phyloP scores from a whole-genome alignment of 129 eudicot genomes.

The Pseudognaphalium luteoalbum region DNA sequence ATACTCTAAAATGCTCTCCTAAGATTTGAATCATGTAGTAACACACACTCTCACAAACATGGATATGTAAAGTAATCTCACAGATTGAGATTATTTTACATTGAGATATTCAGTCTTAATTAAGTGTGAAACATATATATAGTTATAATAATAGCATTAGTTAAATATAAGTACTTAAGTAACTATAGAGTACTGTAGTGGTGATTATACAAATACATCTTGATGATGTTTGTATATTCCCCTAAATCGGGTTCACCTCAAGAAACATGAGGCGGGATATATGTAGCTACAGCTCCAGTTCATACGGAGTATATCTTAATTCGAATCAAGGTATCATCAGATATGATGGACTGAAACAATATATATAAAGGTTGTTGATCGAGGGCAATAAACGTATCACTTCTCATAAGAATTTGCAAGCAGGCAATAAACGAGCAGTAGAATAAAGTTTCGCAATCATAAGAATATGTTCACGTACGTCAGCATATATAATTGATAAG shows the following conservation, averaged over 20 bases:
- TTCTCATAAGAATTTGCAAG: neutral
- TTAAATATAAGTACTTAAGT: no score
- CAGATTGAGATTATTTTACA: no score
- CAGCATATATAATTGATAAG: conserved; percentile 7
- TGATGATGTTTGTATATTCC: no score
- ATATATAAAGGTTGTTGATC: neutral
- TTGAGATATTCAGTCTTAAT: no score
- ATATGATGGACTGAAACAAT: neutral
- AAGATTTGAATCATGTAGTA: neutral
- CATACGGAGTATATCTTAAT: neutral
- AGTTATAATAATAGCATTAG: no score
- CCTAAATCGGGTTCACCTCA: neutral
- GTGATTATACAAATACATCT: no score
- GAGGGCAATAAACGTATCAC: neutral
- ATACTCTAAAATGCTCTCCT: neutral
- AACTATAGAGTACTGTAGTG: no score
- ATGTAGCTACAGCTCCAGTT: no score
- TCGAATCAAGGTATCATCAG: neutral
- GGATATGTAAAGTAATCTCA: neutral
- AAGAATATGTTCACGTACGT: neutral
- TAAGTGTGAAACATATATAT: no score
- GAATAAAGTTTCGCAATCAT: neutral
- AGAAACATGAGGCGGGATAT: no score
- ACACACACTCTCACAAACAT: neutral
- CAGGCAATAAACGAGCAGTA: neutral